phyloP scores from a whole-genome alignment of 345 rosid genomes.

The Populus euphratica region DNA sequence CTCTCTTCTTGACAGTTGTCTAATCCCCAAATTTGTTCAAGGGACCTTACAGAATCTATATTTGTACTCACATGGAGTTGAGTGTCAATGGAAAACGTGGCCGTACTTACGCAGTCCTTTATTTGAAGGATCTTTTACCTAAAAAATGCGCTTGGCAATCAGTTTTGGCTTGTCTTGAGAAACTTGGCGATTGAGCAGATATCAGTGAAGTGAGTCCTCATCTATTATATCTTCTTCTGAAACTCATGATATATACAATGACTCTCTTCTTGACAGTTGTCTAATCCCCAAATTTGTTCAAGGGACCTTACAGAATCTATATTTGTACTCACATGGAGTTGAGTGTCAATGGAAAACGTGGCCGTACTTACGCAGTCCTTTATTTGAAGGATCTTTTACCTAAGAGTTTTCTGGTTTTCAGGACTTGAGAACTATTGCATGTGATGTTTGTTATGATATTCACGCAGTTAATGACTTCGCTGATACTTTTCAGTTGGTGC shows the following conservation, averaged over 20 bases:
- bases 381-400: neutral
- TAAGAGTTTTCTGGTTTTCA: neutral
- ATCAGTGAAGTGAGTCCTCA: neutral
- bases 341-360: neutral
- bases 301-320: neutral
- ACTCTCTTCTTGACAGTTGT: neutral
- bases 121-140: neutral
- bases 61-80: neutral
- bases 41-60: neutral
- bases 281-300: neutral
- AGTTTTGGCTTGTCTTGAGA: no score
- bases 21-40: neutral
- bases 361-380: neutral
- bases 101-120: neutral
- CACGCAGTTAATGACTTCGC: neutral
- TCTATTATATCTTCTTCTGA: neutral
- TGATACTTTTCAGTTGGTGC: neutral
- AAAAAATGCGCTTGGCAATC: no score
- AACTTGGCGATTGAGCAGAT: no score
- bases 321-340: neutral
- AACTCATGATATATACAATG: neutral
- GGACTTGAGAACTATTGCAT: neutral
- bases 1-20: neutral
- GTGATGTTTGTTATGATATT: neutral
- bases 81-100: neutral